Evolutionary conservation across 306 rosid genomes (phyloP).

Genomic region (Fragaria ananassa): DNA sequence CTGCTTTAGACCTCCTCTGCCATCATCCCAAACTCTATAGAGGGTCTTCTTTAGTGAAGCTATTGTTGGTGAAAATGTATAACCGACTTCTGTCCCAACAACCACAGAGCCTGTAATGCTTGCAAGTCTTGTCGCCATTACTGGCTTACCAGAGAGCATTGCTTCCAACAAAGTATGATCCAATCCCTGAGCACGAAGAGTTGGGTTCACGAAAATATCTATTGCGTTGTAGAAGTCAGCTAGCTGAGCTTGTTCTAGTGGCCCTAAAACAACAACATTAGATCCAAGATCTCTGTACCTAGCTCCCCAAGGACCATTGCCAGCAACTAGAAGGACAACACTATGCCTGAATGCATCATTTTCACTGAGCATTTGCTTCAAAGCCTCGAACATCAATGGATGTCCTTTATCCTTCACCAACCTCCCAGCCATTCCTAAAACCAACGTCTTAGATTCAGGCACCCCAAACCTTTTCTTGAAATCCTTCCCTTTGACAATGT

Average conservation of each 20-base stretch:
- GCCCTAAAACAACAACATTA: constrained; percentile 52
- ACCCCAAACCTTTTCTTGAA: constrained; percentile 42
- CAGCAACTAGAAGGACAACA: constrained; percentile 54
- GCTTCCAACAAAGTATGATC: constrained; percentile 68
- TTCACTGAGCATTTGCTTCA: constrained; percentile 46
- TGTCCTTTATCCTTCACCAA: constrained; percentile 77
- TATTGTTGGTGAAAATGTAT: constrained; percentile 66
- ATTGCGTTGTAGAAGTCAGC: constrained; percentile 58
- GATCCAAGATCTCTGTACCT: constrained; percentile 55
- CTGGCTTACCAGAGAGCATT: constrained; percentile 56
- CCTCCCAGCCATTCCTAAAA: constrained; percentile 71
- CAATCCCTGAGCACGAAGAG: constrained; percentile 55
- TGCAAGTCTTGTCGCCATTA: constrained; percentile 64
- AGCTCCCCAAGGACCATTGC: constrained; percentile 79
- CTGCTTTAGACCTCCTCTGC: constrained; percentile 39
- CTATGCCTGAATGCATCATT: constrained; percentile 37
- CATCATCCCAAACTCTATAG: constrained; percentile 35
- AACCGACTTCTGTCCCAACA: constrained; percentile 53
- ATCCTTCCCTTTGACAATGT: constrained; percentile 34
- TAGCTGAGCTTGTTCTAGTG: constrained; percentile 55
- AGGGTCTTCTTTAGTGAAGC: constrained; percentile 45
- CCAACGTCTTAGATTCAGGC: constrained; percentile 38
- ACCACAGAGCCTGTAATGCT: constrained; percentile 68
- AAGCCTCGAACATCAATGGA: constrained; percentile 61
- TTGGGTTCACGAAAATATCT: constrained; percentile 52